These are phyloP conservation scores for Parastagonospora nodorum DNA, from an alignment of 2,329 filamentous ascomycete genomes.

Conservation along the genomic window DNA sequence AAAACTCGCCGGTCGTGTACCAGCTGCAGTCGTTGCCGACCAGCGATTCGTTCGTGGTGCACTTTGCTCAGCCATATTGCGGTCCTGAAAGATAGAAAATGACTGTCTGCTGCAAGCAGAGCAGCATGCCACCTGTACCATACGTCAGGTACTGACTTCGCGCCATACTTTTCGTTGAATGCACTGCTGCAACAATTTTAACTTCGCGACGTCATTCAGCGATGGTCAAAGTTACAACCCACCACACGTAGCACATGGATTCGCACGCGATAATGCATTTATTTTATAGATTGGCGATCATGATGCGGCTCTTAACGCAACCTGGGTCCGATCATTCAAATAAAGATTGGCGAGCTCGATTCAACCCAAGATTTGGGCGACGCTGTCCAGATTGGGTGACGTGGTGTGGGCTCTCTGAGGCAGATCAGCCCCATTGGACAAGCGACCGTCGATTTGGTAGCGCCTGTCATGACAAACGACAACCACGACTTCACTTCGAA, in stretches of 20 bases:
- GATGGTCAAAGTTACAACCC: not conserved
- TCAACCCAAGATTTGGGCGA: not conserved
- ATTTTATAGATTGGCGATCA: not conserved
- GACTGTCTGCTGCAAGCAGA: not conserved
- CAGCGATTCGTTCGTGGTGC: constrained; percentile 1
- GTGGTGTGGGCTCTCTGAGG: not conserved
- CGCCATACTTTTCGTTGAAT: constrained; percentile 1
- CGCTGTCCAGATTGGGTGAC: not conserved
- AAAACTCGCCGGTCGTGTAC: constrained; percentile 9
- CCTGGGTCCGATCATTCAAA: not conserved
- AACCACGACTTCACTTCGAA: too few relatives aligned
- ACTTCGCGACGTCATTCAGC: not conserved
- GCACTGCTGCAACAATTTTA: not conserved
- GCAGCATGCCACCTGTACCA: not conserved
- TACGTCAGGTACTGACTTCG: not conserved
- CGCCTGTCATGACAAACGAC: too few relatives aligned
- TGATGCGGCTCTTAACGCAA: not conserved
- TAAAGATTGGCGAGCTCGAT: not conserved
- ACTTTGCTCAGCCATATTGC: not conserved
- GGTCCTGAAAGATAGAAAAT: not conserved
- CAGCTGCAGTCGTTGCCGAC: constrained; percentile 9
- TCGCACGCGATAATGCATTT: not conserved
- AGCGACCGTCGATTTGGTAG: too few relatives aligned
- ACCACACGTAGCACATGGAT: not conserved
- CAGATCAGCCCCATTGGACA: too few relatives aligned